phyloP scores from a whole-genome alignment of 1,284 basidiomycete species.

The Malassezia arunalokei region DNA sequence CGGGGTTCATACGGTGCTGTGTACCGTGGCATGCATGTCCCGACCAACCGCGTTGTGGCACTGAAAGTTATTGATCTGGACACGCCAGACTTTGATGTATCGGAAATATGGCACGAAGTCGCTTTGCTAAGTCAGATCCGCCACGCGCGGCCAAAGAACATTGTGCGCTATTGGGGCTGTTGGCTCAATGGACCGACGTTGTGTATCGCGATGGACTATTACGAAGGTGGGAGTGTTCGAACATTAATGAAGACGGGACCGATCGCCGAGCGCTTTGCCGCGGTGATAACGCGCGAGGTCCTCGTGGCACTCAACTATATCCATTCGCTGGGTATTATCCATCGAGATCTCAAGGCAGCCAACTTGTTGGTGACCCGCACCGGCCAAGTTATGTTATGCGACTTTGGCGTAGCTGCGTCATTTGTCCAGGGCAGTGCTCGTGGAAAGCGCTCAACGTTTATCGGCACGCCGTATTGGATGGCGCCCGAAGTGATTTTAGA shows the following conservation, averaged over 20 bases:
- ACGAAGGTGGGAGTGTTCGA: constrained; percentile 84
- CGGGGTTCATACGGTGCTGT: constrained; percentile 44
- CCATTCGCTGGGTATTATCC: constrained; percentile 49
- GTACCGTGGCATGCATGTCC: constrained; percentile 54
- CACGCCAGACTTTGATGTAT: constrained; percentile 79
- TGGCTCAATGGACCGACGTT: constrained; percentile 85
- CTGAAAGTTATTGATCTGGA: constrained; percentile 98
- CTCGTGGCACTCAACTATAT: constrained; percentile 59
- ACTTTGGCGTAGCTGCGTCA: constrained; percentile 26
- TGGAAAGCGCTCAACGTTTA: constrained; percentile 48
- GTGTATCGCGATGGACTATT: constrained; percentile 99
- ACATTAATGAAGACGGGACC: constrained; percentile 65
- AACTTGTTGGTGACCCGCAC: constrained; percentile 55
- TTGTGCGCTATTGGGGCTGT: constrained; percentile 92
- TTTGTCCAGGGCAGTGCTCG: constrained; percentile 14
- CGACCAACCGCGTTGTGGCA: constrained; percentile 73
- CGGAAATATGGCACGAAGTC: constrained; percentile 91
- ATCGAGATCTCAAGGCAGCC: constrained; percentile 54
- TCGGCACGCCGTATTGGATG: constrained; percentile 45
- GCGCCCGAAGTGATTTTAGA: constrained; percentile 39
- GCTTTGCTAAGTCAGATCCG: constrained; percentile 78
- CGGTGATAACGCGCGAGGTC: constrained; percentile 77
- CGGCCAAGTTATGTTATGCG: constrained; percentile 48
- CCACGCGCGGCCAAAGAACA: constrained; percentile 63
- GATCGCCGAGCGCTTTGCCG: constrained; percentile 78